Percentiles rank a stretch among this genome's conserved stretches.
Conservation (phyloP, 495 filamentous ascomycete species). For the Penicillium malachiteum region DNA sequence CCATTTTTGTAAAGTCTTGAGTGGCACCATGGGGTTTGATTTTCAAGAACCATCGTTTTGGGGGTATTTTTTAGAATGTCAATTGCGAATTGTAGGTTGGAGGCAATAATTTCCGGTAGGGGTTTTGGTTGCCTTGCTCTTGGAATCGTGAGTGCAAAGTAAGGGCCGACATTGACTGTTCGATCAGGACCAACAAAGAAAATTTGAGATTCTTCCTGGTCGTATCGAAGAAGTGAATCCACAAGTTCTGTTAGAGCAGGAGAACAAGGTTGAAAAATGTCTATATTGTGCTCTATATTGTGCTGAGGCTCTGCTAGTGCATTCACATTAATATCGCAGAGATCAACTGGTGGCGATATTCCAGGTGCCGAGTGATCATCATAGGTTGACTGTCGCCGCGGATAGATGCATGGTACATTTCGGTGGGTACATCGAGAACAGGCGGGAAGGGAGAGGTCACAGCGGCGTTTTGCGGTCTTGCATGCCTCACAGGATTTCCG, state of each 20-base stretch:
- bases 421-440: constrained; percentile 49
- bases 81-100: constrained; percentile 45
- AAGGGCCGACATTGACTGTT: background rate
- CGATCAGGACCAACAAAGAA: background rate
- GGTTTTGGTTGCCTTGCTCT: constrained; percentile 7
- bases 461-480: constrained; percentile 52
- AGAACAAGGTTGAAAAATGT: background rate
- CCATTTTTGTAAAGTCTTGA: constrained; percentile 40
- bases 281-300: background rate
- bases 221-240: background rate
- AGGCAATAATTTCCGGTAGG: constrained; percentile 24
- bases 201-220: background rate
- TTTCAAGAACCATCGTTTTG: constrained; percentile 46
- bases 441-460: constrained; percentile 46
- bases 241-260: background rate
- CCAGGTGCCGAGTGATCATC: no score
- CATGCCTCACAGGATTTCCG: constrained; percentile 54
- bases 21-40: constrained; percentile 51
- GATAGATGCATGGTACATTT: constrained; percentile 45
- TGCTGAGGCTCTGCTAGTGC: background rate
- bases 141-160: background rate
- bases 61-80: constrained; percentile 40
- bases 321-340: background rate
- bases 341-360: background rate
- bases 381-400: constrained; percentile 15